Evolutionary conservation across 169 alveolate species (phyloP), one percentile per base, ranked within the genome.

Genomic region (Blepharisma undulans): DNA sequence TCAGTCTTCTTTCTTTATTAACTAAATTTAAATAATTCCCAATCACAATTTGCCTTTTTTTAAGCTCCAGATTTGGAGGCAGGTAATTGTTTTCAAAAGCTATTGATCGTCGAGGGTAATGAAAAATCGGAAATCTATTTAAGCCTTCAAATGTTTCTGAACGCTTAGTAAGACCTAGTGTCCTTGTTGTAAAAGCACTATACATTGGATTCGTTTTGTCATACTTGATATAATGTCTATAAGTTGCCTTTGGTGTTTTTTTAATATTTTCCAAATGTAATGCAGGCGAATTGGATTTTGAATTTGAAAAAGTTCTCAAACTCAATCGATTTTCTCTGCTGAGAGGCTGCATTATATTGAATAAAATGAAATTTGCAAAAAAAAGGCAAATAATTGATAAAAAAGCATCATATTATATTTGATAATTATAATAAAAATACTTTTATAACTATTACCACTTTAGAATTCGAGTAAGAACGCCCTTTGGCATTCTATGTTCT

Each of bases 401-500:
- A 18, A 48, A 48, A 10, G 14, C 7, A 48, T 48, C 0, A 48
- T 48, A 18, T 48, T 48, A 48, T 48, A 8, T 36, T 36, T 36
- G 66, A 48, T 48, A 48, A 48, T 48, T 48, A 48, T 48, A 18
- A 48, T 48, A 48, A 1, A 18, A 48, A 48, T 48, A 48, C 66
- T 48, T 5, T 1, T 0, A 48, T 48, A 1, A 18, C 66, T 48
- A 0, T 48, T 48, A 48, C 80, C 80, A 74, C 10, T 74, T 74
- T 29, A 74, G 33, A 74, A 74, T 25, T 29, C 80, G 29, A 0
- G 80, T 74, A 2, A 74, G 29, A 22, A 74, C 80, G 12, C 80
- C 80, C 33, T 74, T 74, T 74, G 80, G 80, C 36, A 29, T 29
- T 18, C 80, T 74, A 74, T 22, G 61, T 36, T 82, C 89, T 30